These are phyloP conservation scores for Tolypocladium paradoxum DNA, from an alignment of 2,329 filamentous ascomycete species.

Conservation along the genomic window DNA sequence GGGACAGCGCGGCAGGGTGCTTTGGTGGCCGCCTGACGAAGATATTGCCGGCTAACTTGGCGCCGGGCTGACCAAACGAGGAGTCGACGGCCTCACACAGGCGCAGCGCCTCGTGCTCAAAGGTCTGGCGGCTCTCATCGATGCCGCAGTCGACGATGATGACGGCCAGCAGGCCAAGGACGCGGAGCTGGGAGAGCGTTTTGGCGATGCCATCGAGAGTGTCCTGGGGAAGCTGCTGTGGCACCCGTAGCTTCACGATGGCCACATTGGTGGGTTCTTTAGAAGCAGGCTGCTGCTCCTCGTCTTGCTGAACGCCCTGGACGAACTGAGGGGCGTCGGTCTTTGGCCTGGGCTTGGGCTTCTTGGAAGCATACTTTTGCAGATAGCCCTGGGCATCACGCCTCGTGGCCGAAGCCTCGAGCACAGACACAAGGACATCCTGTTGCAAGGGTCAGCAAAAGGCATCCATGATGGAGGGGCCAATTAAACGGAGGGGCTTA, in stretches of 20 bases:
- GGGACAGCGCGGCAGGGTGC: slow-evolving; percentile 1
- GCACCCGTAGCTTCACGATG: slow-evolving; percentile 70
- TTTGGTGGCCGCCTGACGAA: slow-evolving; percentile 8
- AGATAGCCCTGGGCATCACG: slow-evolving; percentile 88
- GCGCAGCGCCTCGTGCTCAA: slow-evolving; percentile 57
- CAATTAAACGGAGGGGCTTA: slow-evolving; percentile 5
- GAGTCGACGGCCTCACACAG: slow-evolving; percentile 65
- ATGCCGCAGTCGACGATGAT: slow-evolving; percentile 67
- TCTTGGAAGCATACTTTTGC: slow-evolving; percentile 57
- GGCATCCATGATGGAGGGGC: not conserved
- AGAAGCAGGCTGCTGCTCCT: slow-evolving; percentile 5
- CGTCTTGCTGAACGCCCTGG: slow-evolving; percentile 16
- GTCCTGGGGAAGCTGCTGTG: slow-evolving; percentile 57
- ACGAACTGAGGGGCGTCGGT: slow-evolving; percentile 21
- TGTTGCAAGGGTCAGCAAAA: slow-evolving; percentile 18
- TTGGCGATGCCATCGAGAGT: slow-evolving; percentile 67
- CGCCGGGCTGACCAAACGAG: slow-evolving; percentile 53
- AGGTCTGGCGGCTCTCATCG: slow-evolving; percentile 27
- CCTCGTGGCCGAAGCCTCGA: slow-evolving; percentile 83
- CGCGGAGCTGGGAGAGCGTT: slow-evolving; percentile 73
- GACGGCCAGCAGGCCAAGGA: slow-evolving; percentile 70
- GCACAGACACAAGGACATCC: slow-evolving; percentile 78
- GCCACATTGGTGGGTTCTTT: slow-evolving; percentile 47
- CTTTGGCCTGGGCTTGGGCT: slow-evolving; percentile 8
- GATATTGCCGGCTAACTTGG: slow-evolving; percentile 51